Evolutionary conservation across 441 rosid genomes (phyloP), one percentile per base, ranked within the genome.

Genomic region (Hura crepitans): DNA sequence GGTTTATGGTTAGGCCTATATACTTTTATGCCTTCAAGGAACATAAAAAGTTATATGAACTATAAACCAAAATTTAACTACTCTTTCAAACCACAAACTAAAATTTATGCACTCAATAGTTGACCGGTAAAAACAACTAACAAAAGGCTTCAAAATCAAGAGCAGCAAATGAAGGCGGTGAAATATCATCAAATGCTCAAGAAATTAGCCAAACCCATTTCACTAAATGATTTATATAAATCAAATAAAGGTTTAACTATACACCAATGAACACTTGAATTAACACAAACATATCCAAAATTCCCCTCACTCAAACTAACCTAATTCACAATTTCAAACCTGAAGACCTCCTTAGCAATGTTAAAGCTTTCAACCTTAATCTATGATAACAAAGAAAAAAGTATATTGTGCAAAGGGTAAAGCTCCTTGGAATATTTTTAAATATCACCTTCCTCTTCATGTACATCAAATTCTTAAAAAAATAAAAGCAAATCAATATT

Each of bases 331-430:
- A 53, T 51, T 6, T 12, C 22, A 42, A 58, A 87, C 98, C 95
- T 91, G 93, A 73, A 93, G 20, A 92, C 98, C 75, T 88, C 87
- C 0, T 88, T 92, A n/a, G 98, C 98, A 75, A 91, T 85, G 83
- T 93, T 91, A 73, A 89, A 92, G 6, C 87, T 85, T 72, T 87
- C 92, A 53, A 85, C 66, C 56, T 83, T 89, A 70, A 90, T 80
- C 73, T 78, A n/a, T n/a, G n/a, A n/a, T n/a, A n/a, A n/a, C n/a
- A n/a, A n/a, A n/a, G n/a, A n/a, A n/a, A n/a, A n/a, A n/a, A n/a
- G n/a, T n/a, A n/a, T n/a, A n/a, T n/a, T n/a, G n/a, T n/a, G n/a
- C n/a, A n/a, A n/a, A n/a, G n/a, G n/a, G n/a, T n/a, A n/a, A n/a
- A n/a, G n/a, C n/a, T n/a, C n/a, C n/a, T n/a, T n/a, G n/a, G n/a